Evolutionary conservation across 805 yeast species (phyloP), one percentile per base, ranked within the genome.

Genomic region (Cephaloascus fragrans): DNA sequence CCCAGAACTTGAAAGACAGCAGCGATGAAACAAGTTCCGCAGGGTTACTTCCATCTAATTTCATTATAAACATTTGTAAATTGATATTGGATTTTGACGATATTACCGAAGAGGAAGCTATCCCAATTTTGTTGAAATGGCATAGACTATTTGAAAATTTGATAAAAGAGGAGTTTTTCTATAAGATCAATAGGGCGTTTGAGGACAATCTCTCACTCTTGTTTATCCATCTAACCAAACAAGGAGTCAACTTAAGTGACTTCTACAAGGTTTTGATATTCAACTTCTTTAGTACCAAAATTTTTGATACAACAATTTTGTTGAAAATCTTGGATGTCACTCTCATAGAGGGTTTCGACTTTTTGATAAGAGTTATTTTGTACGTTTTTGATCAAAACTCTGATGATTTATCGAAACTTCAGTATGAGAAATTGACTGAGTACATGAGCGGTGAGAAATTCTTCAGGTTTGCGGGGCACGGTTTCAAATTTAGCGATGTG

Each of bases 341-440:
- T 10, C 51, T 65, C 23, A 52, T 67, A 37, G 68, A 66, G 46
- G 72, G 72, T 4, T 55, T 59, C 39, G 64, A 60, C 40, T 58
- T 56, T 40, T 40, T 66, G 5, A 41, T 55, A 6, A 49, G 67
- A 19, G 38, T 63, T 4, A 41, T 59, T 8, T 51, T 56, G 3
- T 54, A 53, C 35, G 34, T 50, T 3, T 56, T 61, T 39, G 32
- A 39, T 3, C 39, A 41, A 5, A 46, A 50, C 18, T 28, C 44
- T 26, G 46, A 39, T 0, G 32, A 41, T 18, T 44, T 65, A 10
- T 14, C 50, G 20, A 34, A 32, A 4, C 39, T 53, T 3, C 42
- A 49, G 4, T 61, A 61, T 8, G 57, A 56, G 34, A 58, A 52
- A 9, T 46, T 62, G 37, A 41, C 38, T 18, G 42, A 48, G 6